phyloP scores from a whole-genome alignment of 441 rosid genomes.

The Aquilaria agallochum region DNA sequence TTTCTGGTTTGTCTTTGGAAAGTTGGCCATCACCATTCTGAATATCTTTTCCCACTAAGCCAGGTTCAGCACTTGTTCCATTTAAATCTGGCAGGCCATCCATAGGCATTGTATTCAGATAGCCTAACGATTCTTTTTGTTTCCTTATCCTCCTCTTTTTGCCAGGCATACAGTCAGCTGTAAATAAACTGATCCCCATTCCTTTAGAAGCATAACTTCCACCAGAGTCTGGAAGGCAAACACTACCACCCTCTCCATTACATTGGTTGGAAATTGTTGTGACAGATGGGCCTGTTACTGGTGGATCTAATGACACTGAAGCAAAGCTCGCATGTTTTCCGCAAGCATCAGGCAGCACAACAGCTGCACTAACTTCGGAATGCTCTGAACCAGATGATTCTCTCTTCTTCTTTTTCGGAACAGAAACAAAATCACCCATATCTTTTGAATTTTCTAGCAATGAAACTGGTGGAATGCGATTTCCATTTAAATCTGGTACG shows the following conservation, averaged over 20 bases:
- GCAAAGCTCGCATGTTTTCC: constrained; percentile 22
- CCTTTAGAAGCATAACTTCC: constrained; percentile 14
- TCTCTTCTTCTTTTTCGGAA: constrained; percentile 30
- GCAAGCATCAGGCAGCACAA: constrained; percentile 12
- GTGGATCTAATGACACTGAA: constrained; percentile 34
- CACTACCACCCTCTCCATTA: constrained; percentile 19
- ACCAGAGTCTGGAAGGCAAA: constrained; percentile 23
- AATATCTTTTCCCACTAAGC: constrained; percentile 15
- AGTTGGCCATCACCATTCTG: constrained; percentile 21
- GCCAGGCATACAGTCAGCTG: constrained; percentile 22
- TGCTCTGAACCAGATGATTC: constrained; percentile 17
- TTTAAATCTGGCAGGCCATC: constrained; percentile 56
- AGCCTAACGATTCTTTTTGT: constrained; percentile 34
- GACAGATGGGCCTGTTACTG: constrained; percentile 31
- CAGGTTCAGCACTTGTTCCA: constrained; percentile 34
- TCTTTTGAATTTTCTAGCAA: constrained; percentile 19
- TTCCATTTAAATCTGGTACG: constrained; percentile 68
- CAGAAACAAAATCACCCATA: constrained; percentile 17
- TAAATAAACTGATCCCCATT: constrained; percentile 17
- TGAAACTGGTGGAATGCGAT: constrained; percentile 19
- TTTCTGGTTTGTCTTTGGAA: constrained; percentile 33
- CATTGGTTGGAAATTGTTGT: constrained; percentile 23
- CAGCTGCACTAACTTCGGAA: constrained; percentile 12
- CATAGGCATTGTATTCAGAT: constrained; percentile 12
- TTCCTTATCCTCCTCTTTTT: constrained; percentile 50